Evolutionary conservation across 129 eudicot genomes (phyloP).

Genomic region (Calendula officinalis): DNA sequence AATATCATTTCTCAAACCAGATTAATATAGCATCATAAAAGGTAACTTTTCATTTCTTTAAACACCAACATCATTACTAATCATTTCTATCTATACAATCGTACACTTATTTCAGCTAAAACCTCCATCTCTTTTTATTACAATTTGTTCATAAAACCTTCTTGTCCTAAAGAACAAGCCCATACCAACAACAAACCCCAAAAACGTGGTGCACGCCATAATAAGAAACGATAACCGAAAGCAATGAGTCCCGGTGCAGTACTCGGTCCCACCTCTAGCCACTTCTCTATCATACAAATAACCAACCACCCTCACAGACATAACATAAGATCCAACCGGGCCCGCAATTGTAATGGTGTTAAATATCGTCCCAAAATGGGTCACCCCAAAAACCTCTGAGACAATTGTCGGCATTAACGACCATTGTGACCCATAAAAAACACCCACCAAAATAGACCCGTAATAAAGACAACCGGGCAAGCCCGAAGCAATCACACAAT

Average conservation of each 20-base stretch:
- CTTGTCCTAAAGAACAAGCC: constrained; percentile 52
- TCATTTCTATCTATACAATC: not conserved
- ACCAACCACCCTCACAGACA: constrained; percentile 77
- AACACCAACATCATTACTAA: not conserved
- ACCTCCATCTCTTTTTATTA: constrained; percentile 31
- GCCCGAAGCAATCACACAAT: constrained; percentile 66
- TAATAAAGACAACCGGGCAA: constrained; percentile 62
- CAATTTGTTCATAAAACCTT: constrained; percentile 42
- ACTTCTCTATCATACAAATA: constrained; percentile 64
- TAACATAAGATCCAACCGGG: constrained; percentile 73
- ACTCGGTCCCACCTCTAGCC: constrained; percentile 26
- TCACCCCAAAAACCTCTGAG: constrained; percentile 75
- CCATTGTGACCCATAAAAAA: constrained; percentile 85
- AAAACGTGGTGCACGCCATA: constrained; percentile 51
- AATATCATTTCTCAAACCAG: not conserved
- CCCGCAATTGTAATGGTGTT: constrained; percentile 68
- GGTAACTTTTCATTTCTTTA: constrained; percentile 2
- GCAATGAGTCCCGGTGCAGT: constrained; percentile 64
- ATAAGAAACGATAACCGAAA: constrained; percentile 56
- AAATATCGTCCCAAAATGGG: constrained; percentile 78
- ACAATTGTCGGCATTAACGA: constrained; percentile 82
- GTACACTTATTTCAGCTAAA: constrained; percentile 15
- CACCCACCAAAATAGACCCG: constrained; percentile 68
- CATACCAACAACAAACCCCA: constrained; percentile 52
- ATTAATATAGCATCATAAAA: not conserved